phyloP scores from a whole-genome alignment of 768 basidiomycete genomes.

The Porphyrellus cyaneotinctus region DNA sequence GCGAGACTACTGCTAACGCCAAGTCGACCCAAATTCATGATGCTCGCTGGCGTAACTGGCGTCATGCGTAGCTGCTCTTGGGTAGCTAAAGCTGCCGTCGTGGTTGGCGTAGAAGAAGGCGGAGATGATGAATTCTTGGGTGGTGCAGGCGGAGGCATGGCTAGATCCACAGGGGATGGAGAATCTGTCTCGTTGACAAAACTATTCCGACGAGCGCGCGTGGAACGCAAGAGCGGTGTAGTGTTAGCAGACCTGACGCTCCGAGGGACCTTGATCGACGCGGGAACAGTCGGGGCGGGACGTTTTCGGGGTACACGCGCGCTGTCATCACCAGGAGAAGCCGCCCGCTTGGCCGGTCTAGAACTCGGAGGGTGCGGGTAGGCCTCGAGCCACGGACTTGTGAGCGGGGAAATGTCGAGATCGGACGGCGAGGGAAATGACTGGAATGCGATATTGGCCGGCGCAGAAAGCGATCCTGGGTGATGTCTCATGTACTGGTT shows the following conservation, averaged over 20 bases:
- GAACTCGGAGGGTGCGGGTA: slow-evolving; percentile 36
- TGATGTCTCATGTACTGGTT: slow-evolving; percentile 34
- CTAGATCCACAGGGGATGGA: slow-evolving; percentile 83
- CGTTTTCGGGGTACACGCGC: slow-evolving; percentile 48
- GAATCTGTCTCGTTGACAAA: slow-evolving; percentile 49
- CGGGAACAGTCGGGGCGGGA: slow-evolving; percentile 39
- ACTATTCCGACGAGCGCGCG: slow-evolving; percentile 42
- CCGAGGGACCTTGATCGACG: slow-evolving; percentile 24
- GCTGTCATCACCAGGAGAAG: slow-evolving; percentile 54
- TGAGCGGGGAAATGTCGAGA: slow-evolving; percentile 73
- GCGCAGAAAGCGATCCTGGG: slow-evolving; percentile 56
- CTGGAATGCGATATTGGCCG: slow-evolving; percentile 70
- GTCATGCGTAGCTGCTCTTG: slow-evolving; percentile 38
- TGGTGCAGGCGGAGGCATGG: slow-evolving; percentile 83
- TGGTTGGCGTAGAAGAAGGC: slow-evolving; percentile 4
- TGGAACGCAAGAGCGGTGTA: slow-evolving; percentile 52
- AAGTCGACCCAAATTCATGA: slow-evolving; percentile 81
- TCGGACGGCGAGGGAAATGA: slow-evolving; percentile 47
- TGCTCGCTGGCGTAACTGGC: slow-evolving; percentile 87
- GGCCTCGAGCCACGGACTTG: slow-evolving; percentile 77
- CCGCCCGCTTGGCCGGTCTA: slow-evolving; percentile 45
- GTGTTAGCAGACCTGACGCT: slow-evolving; percentile 50
- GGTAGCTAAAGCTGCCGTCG: slow-evolving; percentile 2
- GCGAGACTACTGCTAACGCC: slow-evolving; percentile 47
- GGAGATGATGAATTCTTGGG: slow-evolving; percentile 30